Conservation (phyloP, 805 yeast species). For the Clavispora santaluciae region DNA sequence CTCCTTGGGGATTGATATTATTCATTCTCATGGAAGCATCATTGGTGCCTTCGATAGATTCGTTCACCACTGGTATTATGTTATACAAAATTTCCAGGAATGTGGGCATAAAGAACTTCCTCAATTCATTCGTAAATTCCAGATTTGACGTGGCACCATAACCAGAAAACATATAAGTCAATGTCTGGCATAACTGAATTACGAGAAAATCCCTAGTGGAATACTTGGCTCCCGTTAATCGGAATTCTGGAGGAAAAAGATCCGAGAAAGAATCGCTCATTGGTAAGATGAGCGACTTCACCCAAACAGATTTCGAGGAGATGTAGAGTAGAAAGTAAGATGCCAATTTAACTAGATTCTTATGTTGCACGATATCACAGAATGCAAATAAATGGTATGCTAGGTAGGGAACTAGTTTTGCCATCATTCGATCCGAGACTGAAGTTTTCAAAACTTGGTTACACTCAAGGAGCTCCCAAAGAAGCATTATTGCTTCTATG, state of each 20-base stretch:
- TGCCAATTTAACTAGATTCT: constrained; percentile 44
- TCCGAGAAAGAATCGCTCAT: constrained; percentile 42
- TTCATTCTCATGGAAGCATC: constrained; percentile 22
- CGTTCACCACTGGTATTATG: constrained; percentile 38
- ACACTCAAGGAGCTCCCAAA: constrained; percentile 77
- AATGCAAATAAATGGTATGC: constrained; percentile 54
- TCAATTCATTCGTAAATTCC: constrained; percentile 20
- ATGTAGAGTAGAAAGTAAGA: constrained; percentile 50
- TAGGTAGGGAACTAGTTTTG: constrained; percentile 50
- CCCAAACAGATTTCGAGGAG: constrained; percentile 35
- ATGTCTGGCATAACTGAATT: constrained; percentile 39
- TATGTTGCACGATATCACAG: constrained; percentile 33
- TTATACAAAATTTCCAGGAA: constrained; percentile 60
- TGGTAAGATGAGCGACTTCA: constrained; percentile 40
- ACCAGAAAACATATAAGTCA: background rate
- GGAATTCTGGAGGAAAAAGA: constrained; percentile 50
- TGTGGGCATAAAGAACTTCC: constrained; percentile 33
- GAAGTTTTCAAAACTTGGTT: constrained; percentile 51
- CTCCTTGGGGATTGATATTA: constrained; percentile 34
- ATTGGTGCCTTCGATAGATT: constrained; percentile 9
- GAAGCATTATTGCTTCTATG: constrained; percentile 52
- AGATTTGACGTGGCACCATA: constrained; percentile 8
- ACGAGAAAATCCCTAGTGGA: constrained; percentile 64
- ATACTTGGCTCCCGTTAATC: constrained; percentile 35
- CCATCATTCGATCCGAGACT: constrained; percentile 38